Evolutionary conservation across 345 rosid species (phyloP).

Genomic region (Firmiana major): DNA sequence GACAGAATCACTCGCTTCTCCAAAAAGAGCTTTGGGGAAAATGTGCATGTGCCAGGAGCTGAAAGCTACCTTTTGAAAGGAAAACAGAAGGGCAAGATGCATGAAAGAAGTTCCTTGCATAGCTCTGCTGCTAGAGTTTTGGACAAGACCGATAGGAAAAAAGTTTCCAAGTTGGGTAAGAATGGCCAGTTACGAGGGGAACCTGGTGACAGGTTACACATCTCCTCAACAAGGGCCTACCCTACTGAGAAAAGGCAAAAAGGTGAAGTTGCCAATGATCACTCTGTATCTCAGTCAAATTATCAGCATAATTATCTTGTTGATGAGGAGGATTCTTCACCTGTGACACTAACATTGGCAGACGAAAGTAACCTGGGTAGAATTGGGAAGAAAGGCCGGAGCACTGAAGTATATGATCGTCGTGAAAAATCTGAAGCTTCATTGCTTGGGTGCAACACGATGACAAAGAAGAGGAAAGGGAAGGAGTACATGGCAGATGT

Average conservation of each 20-base stretch:
- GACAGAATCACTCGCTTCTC: conserved; percentile 36
- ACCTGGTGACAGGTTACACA: conserved; percentile 39
- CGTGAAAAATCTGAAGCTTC: conserved; percentile 53
- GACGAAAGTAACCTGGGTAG: conserved; percentile 37
- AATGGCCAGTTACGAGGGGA: conserved; percentile 52
- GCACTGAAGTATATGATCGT: conserved; percentile 38
- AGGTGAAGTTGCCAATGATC: conserved; percentile 29
- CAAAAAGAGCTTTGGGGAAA: conserved; percentile 40
- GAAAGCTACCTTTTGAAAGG: conserved; percentile 47
- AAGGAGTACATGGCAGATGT: conserved; percentile 46
- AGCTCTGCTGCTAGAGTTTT: conserved; percentile 37
- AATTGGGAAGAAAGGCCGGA: conserved; percentile 47
- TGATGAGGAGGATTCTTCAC: conserved; percentile 52
- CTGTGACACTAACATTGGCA: conserved; percentile 33
- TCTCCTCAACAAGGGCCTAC: conserved; percentile 41
- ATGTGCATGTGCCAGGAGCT: conserved; percentile 31
- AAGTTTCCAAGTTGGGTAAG: conserved; percentile 34
- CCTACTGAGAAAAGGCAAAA: conserved; percentile 52
- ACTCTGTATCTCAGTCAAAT: not conserved
- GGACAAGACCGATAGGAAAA: conserved; percentile 42
- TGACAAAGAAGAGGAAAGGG: conserved; percentile 59
- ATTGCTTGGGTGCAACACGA: conserved; percentile 50
- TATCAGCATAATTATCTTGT: conserved; percentile 24
- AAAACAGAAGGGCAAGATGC: conserved; percentile 78
- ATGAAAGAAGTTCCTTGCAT: conserved; percentile 46